Evolutionary conservation across 768 basidiomycete species (phyloP).

Genomic region (Boletus vermiculosoides): DNA sequence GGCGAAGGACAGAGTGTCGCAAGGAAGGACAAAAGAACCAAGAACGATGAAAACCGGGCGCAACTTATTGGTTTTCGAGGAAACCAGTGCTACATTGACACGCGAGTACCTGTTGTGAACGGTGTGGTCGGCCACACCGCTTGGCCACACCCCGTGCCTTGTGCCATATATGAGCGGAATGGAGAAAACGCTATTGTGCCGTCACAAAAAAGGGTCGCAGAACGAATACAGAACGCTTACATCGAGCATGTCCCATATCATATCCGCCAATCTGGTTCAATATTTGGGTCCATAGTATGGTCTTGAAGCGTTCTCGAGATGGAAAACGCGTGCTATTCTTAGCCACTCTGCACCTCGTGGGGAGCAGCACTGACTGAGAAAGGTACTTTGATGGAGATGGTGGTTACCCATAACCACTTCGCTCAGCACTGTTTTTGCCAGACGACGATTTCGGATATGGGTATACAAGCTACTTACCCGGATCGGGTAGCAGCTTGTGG

Average conservation of each 20-base stretch:
- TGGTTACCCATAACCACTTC: neutral
- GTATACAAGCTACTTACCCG: neutral
- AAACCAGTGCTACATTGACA: neutral
- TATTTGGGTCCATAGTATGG: neutral
- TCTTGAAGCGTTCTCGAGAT: neutral
- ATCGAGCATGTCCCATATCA: neutral
- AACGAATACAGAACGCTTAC: neutral
- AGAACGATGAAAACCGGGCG: neutral
- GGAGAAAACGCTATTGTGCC: slow-evolving; percentile 10
- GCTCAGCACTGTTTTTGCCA: neutral
- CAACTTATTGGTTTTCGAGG: slow-evolving; percentile 2
- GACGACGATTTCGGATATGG: neutral
- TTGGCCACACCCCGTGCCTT: slow-evolving; percentile 11
- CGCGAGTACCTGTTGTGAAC: neutral
- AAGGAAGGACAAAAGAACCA: neutral
- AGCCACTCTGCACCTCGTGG: neutral
- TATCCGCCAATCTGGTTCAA: neutral
- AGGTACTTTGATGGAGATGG: neutral
- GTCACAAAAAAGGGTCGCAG: neutral
- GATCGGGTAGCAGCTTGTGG: neutral
- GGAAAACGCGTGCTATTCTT: neutral
- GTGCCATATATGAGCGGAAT: slow-evolving; percentile 13
- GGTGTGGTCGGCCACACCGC: slow-evolving; percentile 3
- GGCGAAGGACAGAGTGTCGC: neutral
- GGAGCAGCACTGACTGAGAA: neutral